Percentiles rank a stretch among this genome's conserved stretches.
Evolutionary conservation across 305 asterid genomes (phyloP).

Genomic region (Fraxinus albicans): DNA sequence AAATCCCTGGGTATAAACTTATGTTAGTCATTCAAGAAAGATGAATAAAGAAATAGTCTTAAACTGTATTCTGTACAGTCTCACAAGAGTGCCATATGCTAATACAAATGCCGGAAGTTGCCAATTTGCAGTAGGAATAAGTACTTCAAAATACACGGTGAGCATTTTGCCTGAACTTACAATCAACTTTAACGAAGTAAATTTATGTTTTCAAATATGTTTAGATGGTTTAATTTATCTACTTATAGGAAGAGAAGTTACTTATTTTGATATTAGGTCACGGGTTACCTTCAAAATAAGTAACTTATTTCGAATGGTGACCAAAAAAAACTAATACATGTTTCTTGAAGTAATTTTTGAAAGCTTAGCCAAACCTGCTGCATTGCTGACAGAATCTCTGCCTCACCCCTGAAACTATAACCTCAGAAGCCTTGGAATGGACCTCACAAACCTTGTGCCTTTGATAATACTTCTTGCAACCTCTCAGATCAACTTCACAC

Average conservation of each 20-base stretch:
- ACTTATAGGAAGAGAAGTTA: background rate
- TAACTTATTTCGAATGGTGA: background rate
- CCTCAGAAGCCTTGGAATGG: slow-evolving; percentile 51
- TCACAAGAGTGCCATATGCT: background rate
- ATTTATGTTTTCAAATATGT: background rate
- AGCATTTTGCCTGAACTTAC: background rate
- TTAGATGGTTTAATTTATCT: background rate
- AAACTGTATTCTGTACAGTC: background rate
- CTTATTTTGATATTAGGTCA: background rate
- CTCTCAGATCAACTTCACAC: slow-evolving; percentile 39
- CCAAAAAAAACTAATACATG: background rate
- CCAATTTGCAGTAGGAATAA: background rate
- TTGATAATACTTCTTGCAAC: slow-evolving; percentile 46
- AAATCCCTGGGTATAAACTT: background rate
- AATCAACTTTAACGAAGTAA: background rate
- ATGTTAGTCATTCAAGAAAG: background rate
- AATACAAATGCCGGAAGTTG: background rate
- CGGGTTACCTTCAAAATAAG: background rate
- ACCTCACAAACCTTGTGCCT: slow-evolving; percentile 57
- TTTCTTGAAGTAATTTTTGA: background rate
- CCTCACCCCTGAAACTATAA: slow-evolving; percentile 32
- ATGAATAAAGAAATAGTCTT: slow-evolving; percentile 4
- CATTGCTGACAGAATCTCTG: slow-evolving; percentile 70
- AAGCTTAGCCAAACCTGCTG: slow-evolving; percentile 45
- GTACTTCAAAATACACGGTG: background rate